Conservation (phyloP, 2,329 filamentous ascomycete genomes). For the Metarhizium robertsii region DNA sequence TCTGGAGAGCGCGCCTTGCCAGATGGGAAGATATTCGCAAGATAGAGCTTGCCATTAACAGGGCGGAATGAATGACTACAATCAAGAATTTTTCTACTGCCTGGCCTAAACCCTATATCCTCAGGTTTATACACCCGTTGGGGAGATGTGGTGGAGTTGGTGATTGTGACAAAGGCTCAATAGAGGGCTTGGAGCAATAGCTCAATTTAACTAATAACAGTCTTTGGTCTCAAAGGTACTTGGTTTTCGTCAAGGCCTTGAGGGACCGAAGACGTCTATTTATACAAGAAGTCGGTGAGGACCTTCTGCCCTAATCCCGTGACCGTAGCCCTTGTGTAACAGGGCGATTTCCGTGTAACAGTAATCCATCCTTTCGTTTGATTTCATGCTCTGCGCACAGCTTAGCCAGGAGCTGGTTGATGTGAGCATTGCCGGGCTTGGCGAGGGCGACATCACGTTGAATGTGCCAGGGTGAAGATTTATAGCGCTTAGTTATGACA, state of each 20-base stretch:
- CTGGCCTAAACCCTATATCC: neutral
- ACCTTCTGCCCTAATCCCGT: too few relatives aligned
- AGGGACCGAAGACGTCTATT: too few relatives aligned
- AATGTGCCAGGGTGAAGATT: neutral
- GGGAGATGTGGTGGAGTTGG: neutral
- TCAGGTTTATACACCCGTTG: neutral
- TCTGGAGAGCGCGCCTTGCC: neutral
- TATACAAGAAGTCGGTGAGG: too few relatives aligned
- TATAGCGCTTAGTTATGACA: neutral
- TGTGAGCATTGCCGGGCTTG: neutral
- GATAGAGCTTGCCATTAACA: neutral
- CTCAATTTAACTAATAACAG: too few relatives aligned
- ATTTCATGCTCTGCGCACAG: neutral
- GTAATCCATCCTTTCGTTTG: neutral
- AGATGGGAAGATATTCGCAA: neutral
- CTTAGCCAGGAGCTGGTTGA: neutral
- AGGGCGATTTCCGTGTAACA: too few relatives aligned
- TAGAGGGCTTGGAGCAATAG: too few relatives aligned
- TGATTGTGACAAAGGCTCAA: too few relatives aligned
- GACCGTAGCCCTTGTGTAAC: too few relatives aligned
- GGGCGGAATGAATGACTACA: neutral
- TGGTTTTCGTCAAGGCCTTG: too few relatives aligned
- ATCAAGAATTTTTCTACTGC: neutral
- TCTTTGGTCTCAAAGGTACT: too few relatives aligned
- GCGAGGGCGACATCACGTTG: neutral